Conservation (phyloP, 2,329 filamentous ascomycete species). For the Fusarium sp. region DNA sequence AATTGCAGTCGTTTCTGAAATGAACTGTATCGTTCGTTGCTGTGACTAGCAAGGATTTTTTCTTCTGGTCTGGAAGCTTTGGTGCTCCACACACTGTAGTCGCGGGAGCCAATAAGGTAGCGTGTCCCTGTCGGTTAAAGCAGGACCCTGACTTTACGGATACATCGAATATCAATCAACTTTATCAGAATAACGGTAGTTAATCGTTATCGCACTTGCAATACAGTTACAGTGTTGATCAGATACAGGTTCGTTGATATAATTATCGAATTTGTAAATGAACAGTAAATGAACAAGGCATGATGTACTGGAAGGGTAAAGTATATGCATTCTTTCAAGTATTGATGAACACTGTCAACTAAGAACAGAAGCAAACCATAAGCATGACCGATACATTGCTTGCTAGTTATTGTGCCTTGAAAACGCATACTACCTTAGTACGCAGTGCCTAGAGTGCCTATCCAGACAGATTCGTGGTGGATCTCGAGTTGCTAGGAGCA, state of each 20-base stretch:
- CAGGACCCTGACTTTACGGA: neutral
- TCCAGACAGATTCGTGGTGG: constrained; percentile 16
- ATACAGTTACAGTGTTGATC: neutral
- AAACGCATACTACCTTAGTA: too few relatives aligned
- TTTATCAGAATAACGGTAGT: neutral
- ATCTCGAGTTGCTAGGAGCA: constrained; percentile 40
- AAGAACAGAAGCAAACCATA: neutral
- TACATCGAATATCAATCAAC: neutral
- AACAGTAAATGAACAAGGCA: neutral
- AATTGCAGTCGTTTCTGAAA: constrained; percentile 11
- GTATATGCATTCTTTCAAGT: neutral
- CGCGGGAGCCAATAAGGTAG: constrained; percentile 1
- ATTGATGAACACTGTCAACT: neutral
- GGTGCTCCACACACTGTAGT: constrained; percentile 30
- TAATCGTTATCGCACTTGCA: neutral
- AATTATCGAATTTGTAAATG: neutral
- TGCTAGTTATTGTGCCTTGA: neutral
- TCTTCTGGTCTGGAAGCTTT: constrained; percentile 22
- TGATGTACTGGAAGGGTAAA: neutral
- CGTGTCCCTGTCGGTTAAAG: constrained; percentile 37
- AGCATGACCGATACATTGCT: neutral
- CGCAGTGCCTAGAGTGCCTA: neutral
- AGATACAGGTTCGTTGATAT: neutral
- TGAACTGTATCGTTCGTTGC: constrained; percentile 7
- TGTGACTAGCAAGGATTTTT: constrained; percentile 32